Evolutionary conservation across 23 red algal genomes (phyloP).

Genomic region (Chondrus crispus): DNA sequence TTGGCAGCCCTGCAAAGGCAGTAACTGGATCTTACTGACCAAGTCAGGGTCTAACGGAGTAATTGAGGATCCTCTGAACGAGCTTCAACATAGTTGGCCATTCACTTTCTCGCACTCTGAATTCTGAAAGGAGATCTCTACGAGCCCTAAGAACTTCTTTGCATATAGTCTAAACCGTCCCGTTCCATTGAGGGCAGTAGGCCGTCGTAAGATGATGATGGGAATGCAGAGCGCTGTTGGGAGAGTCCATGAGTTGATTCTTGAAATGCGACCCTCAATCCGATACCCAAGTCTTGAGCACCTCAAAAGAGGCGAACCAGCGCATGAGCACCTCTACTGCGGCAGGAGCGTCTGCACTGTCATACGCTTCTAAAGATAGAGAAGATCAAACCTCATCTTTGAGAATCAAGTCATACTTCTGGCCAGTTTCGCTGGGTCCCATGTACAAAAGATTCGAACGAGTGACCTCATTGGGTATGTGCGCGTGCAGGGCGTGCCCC

Average conservation of each 20-base stretch:
- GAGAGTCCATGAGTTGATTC: neutral
- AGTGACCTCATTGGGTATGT: too few species aligned
- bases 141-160: neutral
- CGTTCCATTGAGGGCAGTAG: too few species aligned
- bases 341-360: too few species aligned
- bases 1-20: neutral
- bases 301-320: neutral
- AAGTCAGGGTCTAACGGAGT: too few species aligned
- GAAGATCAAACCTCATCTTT: too few species aligned
- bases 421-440: too few species aligned
- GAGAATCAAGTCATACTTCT: too few species aligned
- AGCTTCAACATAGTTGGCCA: neutral
- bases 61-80: neutral
- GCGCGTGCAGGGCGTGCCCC: too few species aligned
- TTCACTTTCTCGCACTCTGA: neutral
- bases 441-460: too few species aligned
- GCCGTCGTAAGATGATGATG: neutral
- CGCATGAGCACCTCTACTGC: too few species aligned
- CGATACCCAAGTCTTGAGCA: neutral
- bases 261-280: neutral
- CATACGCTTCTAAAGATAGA: neutral
- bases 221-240: neutral
- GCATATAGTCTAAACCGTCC: too few species aligned
- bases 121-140: neutral
- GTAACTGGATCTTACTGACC: too few species aligned